Conservation (phyloP, 2,329 filamentous ascomycete genomes). For the Fusarium euwallaceae region DNA sequence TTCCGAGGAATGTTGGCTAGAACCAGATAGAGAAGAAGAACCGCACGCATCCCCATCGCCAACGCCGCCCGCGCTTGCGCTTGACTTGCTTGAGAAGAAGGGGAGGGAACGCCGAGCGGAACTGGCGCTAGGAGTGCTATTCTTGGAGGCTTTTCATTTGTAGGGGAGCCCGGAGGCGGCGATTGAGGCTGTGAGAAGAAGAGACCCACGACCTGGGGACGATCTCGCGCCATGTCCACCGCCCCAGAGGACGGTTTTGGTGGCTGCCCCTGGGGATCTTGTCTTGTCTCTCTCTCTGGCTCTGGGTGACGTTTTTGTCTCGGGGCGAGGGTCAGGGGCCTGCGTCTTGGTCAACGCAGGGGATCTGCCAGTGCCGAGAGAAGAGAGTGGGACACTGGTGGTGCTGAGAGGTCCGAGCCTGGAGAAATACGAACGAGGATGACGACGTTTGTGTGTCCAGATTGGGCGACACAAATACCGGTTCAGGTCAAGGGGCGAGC, state of each 20-base stretch:
- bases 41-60: neutral
- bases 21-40: constrained; percentile 32
- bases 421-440: constrained; percentile 43
- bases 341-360: constrained; percentile 29
- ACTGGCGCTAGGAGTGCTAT: constrained; percentile 43
- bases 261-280: constrained; percentile 9
- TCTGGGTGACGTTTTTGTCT: constrained; percentile 13
- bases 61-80: constrained; percentile 38
- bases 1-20: constrained; percentile 25
- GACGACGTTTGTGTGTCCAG: constrained; percentile 20
- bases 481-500: neutral
- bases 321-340: constrained; percentile 21
- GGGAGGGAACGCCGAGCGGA: constrained; percentile 34
- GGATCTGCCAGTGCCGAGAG: constrained; percentile 39
- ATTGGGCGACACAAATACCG: neutral
- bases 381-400: constrained; percentile 18
- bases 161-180: constrained; percentile 25
- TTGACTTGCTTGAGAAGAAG: constrained; percentile 32
- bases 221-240: constrained; percentile 39
- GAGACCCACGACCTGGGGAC: constrained; percentile 40
- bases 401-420: constrained; percentile 10
- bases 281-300: neutral
- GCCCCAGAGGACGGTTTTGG: constrained; percentile 12
- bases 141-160: constrained; percentile 37
- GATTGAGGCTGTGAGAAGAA: constrained; percentile 46